Conservation (phyloP, 108 stramenopile species). For the Parietichytrium sp. region DNA sequence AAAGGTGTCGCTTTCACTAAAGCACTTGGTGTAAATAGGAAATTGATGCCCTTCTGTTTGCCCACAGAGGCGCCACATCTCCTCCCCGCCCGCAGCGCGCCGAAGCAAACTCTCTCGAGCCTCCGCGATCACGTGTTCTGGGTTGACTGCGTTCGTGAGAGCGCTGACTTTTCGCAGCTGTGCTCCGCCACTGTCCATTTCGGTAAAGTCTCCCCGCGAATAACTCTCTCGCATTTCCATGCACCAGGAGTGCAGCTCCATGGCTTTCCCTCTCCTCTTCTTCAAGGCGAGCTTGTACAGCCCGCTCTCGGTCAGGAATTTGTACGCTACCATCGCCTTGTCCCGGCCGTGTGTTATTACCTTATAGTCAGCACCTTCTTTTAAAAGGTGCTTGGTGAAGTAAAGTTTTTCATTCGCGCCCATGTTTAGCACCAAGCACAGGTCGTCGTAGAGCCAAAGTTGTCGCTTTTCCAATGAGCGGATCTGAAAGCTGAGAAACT, state of each 20-base stretch:
- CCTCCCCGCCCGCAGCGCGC: neutral
- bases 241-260: neutral
- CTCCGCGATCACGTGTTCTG: neutral
- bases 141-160: neutral
- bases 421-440: neutral
- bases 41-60: neutral
- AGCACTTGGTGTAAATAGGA: neutral
- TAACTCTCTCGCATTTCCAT: neutral
- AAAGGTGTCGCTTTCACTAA: neutral
- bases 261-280: neutral
- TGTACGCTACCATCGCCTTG: neutral
- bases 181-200: neutral
- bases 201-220: neutral
- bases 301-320: neutral
- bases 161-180: neutral
- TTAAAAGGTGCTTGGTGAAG: too few species aligned
- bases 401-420: neutral
- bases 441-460: neutral
- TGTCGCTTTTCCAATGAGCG: neutral
- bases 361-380: too few species aligned
- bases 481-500: too few species aligned
- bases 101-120: neutral
- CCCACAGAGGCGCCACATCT: neutral
- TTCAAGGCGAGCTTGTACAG: neutral
- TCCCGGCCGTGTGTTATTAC: neutral